Evolutionary conservation across 2,329 filamentous ascomycete species (phyloP).

Genomic region (Karstenula rhodostoma): DNA sequence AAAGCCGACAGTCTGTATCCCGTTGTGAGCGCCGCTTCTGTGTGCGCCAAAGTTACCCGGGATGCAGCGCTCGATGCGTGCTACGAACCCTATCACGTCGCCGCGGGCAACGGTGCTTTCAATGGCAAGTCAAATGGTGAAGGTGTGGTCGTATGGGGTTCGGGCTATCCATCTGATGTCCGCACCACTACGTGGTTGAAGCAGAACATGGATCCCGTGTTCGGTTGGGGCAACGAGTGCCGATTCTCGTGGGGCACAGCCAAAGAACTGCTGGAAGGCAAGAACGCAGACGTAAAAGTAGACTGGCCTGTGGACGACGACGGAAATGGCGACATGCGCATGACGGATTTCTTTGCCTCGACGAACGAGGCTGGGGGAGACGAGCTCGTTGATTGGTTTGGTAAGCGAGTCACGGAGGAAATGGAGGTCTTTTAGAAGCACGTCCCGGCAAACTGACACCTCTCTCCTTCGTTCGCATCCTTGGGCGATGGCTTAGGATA

Average conservation of each 20-base stretch:
- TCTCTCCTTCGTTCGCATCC: not conserved
- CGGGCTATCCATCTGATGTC: slow-evolving; percentile 89
- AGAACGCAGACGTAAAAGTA: slow-evolving; percentile 71
- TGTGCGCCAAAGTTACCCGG: slow-evolving; percentile 94
- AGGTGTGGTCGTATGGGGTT: slow-evolving; percentile 73
- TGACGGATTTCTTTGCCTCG: slow-evolving; percentile 78
- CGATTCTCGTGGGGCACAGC: slow-evolving; percentile 96
- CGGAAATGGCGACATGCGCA: slow-evolving; percentile 65
- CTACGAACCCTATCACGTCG: slow-evolving; percentile 62
- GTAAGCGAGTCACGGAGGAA: slow-evolving; percentile 72
- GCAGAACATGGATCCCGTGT: slow-evolving; percentile 87
- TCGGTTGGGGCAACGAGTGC: slow-evolving; percentile 94
- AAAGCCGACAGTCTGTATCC: slow-evolving; percentile 95
- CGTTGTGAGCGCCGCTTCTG: slow-evolving; percentile 90
- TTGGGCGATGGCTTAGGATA: not conserved
- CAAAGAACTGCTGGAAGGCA: slow-evolving; percentile 89
- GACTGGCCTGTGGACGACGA: slow-evolving; percentile 88
- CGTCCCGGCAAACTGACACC: not conserved
- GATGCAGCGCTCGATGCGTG: slow-evolving; percentile 87
- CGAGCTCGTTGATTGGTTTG: slow-evolving; percentile 85
- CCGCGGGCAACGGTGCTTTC: slow-evolving; percentile 35
- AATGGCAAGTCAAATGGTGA: slow-evolving; percentile 37
- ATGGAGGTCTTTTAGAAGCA: slow-evolving; percentile 72
- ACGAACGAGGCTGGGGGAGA: slow-evolving; percentile 59
- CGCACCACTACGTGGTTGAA: slow-evolving; percentile 84